Base-by-base conservation (phyloP, 495 filamentous ascomycete species). In the Sordaria brevicollis region DNA sequence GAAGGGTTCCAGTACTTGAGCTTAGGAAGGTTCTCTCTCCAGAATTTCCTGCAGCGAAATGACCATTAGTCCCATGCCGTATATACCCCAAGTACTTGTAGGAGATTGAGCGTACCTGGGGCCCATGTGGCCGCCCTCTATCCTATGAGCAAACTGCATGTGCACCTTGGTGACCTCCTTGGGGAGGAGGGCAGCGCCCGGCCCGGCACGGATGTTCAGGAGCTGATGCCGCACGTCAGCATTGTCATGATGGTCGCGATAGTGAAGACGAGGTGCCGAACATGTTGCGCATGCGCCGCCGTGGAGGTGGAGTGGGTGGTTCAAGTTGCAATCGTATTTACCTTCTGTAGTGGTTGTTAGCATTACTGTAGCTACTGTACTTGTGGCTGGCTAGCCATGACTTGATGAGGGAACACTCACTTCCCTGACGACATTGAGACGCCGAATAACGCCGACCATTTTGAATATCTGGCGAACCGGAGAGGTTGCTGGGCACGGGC, bases 1-100 rank as follows among this genome's bases (percentile, higher is more conserved):
- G 87, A 83, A 0, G 95, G 95, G 77, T 99, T 99, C 83, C 95
- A 91, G 83, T 90, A 98, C 84, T 99, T 97, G 31, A 99, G 83
- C 72, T 92, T 87, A 2, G 92, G 91, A 36, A 99, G 89, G 74
- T 87, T 90, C 39, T 88, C 80, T 65, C 86, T 88, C 93, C 93
- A 97, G 85, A 99, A 96, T 84, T 93, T 92, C 70, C 91, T 92
- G 66, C 13, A 35, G 4, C 39, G 3, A 35, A 15, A 15, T 34
- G 67, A 15, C 67, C 67, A 54, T 69, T 39, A 33, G 13, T 35
- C 11, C 62, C 7, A 38, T 29, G 15, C 35, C 31, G 9, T 7
- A 33, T 7, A 33, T 7, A 43, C 41, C 10, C 15, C 67, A n/a
- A 11, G 2, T 39, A 68, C 11, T 34, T 31, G 29, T 35, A 15